Evolutionary conservation across 345 rosid species (phyloP), one percentile per base, ranked within the genome.

Genomic region (Balakata baccata): DNA sequence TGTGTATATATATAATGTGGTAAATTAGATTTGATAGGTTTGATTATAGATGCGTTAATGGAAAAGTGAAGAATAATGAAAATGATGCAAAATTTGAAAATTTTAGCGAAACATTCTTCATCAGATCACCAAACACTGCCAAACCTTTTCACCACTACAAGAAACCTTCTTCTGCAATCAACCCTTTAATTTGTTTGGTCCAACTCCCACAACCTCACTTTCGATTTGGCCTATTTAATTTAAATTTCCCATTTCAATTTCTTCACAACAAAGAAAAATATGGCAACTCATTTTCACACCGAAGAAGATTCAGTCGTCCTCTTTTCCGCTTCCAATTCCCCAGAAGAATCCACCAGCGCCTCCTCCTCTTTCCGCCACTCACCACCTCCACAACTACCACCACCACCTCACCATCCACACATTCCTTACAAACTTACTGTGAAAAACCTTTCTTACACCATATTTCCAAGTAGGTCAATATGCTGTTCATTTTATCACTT

Each of bases 231-330:
- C n/a, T 14, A 57, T 25, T 29, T 29, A 29, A 53, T 43, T 45
- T 3, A 39, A 23, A 6, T 11, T 58, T 58, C 34, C 10, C 63
- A 29, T 45, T 61, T 71, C 34, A 37, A 23, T 20, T 58, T 23
- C 9, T 58, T 34, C 25, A 23, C 41, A 43, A n/a, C n/a, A 68
- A 37, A 34, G 75, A 5, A 25, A 76, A 45, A 63, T 72, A 87
- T 91, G 96, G 87, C 87, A 11, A 64, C 86, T 17, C 86, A 89
- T 79, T 86, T 87, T 76, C 80, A 75, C 67, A 66, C 66, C 4
- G 94, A 87, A 75, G 91, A 92, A 11, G 98, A 92, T 82, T 86
- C 88, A 0, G 78, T 76, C 11, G 22, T 86, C 18, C 94, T 92
- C 71, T 94, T 89, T 88, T 90, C 96, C 49, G 87, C 93, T 8